These are phyloP conservation scores for Ilex asprella DNA, from an alignment of 257 asterid genomes.

Conservation along the genomic window DNA sequence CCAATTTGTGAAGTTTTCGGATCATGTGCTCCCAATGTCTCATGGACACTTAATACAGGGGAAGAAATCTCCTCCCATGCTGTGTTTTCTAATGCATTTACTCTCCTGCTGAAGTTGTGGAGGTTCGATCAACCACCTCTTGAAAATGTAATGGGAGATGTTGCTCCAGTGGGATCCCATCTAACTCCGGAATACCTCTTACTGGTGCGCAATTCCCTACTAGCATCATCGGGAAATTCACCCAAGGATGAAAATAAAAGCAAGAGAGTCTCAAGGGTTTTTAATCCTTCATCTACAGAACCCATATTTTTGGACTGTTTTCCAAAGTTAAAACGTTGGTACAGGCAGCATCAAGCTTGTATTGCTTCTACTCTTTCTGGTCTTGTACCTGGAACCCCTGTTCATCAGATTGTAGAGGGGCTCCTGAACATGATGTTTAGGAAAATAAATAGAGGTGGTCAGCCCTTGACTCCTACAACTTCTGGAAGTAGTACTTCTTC, in stretches of 20 bases:
- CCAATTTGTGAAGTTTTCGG: constrained; percentile 95
- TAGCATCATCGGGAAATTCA: constrained; percentile 44
- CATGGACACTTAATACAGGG: constrained; percentile 73
- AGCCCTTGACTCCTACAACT: constrained; percentile 51
- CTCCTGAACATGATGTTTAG: constrained; percentile 81
- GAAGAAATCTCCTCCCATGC: constrained; percentile 74
- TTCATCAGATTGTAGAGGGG: constrained; percentile 83
- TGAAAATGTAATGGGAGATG: constrained; percentile 64
- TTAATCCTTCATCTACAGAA: constrained; percentile 43
- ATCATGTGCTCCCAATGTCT: constrained; percentile 70
- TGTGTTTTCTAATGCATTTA: constrained; percentile 89
- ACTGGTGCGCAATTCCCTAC: constrained; percentile 64
- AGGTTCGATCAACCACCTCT: constrained; percentile 89
- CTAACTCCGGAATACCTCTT: constrained; percentile 83
- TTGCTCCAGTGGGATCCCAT: constrained; percentile 61
- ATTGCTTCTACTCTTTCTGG: constrained; percentile 78
- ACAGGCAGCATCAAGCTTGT: constrained; percentile 86
- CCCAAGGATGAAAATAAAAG: constrained; percentile 38
- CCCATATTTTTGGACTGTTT: constrained; percentile 78
- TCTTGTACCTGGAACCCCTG: constrained; percentile 84
- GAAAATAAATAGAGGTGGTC: constrained; percentile 60
- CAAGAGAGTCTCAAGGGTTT: constrained; percentile 44
- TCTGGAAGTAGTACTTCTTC: constrained; percentile 79
- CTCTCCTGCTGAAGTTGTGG: constrained; percentile 87
- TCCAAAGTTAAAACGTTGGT: constrained; percentile 87